phyloP scores from a whole-genome alignment of 2,329 filamentous ascomycete species.

The Hypoxylon sp. region DNA sequence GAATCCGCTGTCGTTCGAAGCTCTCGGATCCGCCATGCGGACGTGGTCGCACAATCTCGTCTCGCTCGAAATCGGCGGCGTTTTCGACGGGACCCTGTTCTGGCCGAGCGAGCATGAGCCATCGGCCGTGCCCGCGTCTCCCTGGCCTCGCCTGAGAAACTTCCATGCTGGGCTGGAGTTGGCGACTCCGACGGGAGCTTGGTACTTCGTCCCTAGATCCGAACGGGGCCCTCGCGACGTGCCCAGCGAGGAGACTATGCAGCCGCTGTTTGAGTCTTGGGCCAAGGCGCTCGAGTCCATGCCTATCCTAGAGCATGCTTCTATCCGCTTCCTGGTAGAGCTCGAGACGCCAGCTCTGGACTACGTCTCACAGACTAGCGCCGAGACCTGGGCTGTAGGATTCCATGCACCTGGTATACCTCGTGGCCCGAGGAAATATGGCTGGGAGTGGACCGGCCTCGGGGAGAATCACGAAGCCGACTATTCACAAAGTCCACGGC shows the following conservation, averaged over 20 bases:
- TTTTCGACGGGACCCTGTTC: constrained; percentile 21
- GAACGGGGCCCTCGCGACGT: background rate
- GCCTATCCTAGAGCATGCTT: constrained; percentile 8
- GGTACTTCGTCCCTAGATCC: constrained; percentile 5
- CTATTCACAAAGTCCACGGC: background rate
- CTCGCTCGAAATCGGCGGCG: constrained; percentile 4
- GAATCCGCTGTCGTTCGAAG: background rate
- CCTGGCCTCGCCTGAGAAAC: constrained; percentile 12
- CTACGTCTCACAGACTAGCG: background rate
- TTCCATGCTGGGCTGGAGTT: background rate
- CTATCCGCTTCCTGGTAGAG: background rate
- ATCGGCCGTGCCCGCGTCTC: background rate
- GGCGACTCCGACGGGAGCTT: background rate
- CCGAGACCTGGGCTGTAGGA: background rate
- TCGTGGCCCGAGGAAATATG: background rate
- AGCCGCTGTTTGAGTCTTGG: constrained; percentile 22
- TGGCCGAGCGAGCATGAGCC: constrained; percentile 9
- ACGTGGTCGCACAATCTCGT: constrained; percentile 19
- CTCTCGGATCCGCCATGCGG: constrained; percentile 6
- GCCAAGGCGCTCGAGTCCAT: constrained; percentile 16
- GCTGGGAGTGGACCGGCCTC: background rate
- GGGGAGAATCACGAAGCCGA: background rate
- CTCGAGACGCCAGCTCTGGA: background rate
- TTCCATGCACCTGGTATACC: background rate
- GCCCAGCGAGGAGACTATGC: constrained; percentile 10